phyloP scores from a whole-genome alignment of 2,329 filamentous ascomycete species.

The Helotiales sp. region DNA sequence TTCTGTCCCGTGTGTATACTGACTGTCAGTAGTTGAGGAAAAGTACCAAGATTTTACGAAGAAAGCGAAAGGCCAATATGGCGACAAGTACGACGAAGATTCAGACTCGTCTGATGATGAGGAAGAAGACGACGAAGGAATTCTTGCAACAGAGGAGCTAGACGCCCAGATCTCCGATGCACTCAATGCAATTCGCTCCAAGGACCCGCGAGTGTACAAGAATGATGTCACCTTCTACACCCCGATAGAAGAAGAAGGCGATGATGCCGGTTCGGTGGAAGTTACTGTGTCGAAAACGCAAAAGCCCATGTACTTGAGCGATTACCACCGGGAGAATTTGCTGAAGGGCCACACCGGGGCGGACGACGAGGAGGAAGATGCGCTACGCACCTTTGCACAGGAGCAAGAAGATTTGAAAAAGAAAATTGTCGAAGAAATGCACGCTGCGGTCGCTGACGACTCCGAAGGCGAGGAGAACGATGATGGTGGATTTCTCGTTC shows the following conservation, averaged over 20 bases:
- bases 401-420: constrained; percentile 86
- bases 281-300: constrained; percentile 64
- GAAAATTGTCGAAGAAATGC: constrained; percentile 79
- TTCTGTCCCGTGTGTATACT: background rate
- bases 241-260: constrained; percentile 59
- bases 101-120: constrained; percentile 75
- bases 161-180: constrained; percentile 89
- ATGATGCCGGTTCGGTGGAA: constrained; percentile 38
- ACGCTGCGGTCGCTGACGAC: constrained; percentile 59
- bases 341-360: constrained; percentile 70
- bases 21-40: constrained; percentile 72
- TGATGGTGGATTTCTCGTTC: constrained; percentile 72
- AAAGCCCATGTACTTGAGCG: constrained; percentile 82
- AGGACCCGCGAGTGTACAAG: constrained; percentile 92
- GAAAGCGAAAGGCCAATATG: constrained; percentile 50
- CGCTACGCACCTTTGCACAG: constrained; percentile 75
- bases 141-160: constrained; percentile 81
- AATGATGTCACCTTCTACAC: constrained; percentile 78
- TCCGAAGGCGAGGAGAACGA: constrained; percentile 57
- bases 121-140: constrained; percentile 88
- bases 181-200: constrained; percentile 83
- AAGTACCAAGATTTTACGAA: constrained; percentile 66
- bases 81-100: constrained; percentile 53
- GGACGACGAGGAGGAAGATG: constrained; percentile 61
- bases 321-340: constrained; percentile 94